These are phyloP conservation scores for Sporopachydermia cereana DNA, from an alignment of 1,139 yeast genomes.

Conservation along the genomic window DNA sequence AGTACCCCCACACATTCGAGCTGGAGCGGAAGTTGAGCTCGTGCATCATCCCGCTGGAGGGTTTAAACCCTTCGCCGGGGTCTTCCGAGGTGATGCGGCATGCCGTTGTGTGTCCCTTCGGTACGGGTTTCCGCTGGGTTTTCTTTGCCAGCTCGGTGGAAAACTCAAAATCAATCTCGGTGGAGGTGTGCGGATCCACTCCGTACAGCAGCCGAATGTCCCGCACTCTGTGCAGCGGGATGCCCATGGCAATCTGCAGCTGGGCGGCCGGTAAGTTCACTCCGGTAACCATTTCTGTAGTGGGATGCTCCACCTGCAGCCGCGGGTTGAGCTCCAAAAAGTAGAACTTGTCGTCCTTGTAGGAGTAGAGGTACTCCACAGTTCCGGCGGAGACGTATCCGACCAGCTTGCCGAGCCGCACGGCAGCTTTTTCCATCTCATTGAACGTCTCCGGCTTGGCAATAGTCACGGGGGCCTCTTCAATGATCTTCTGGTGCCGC, in stretches of 20 bases:
- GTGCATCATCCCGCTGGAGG: constrained; percentile 92
- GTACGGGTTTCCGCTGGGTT: constrained; percentile 84
- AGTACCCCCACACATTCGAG: constrained; percentile 98
- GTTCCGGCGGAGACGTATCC: constrained; percentile 99
- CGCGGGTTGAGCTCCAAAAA: constrained; percentile 95
- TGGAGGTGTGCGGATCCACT: constrained; percentile 85
- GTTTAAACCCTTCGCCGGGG: constrained; percentile 98
- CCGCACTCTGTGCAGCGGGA: constrained; percentile 87
- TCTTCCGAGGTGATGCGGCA: constrained; percentile 98
- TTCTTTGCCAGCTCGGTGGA: constrained; percentile 56
- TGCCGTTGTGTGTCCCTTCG: constrained; percentile 97
- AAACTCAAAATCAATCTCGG: constrained; percentile 87
- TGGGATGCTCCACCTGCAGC: constrained; percentile 98
- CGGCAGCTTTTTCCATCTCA: constrained; percentile 94
- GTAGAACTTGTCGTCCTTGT: constrained; percentile 87
- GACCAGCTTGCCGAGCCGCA: constrained; percentile 87
- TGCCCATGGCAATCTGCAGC: constrained; percentile 98
- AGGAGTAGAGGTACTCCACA: constrained; percentile 90
- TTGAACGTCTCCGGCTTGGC: constrained; percentile 80
- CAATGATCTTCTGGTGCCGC: constrained; percentile 93
- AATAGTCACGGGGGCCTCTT: constrained; percentile 93
- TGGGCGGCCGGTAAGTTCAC: constrained; percentile 97
- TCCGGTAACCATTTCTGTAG: constrained; percentile 98
- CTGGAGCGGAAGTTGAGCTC: constrained; percentile 94
- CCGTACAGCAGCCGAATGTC: constrained; percentile 91